Base-by-base conservation (phyloP, 139 green algal species). In the Yamagishiella unicocca region DNA sequence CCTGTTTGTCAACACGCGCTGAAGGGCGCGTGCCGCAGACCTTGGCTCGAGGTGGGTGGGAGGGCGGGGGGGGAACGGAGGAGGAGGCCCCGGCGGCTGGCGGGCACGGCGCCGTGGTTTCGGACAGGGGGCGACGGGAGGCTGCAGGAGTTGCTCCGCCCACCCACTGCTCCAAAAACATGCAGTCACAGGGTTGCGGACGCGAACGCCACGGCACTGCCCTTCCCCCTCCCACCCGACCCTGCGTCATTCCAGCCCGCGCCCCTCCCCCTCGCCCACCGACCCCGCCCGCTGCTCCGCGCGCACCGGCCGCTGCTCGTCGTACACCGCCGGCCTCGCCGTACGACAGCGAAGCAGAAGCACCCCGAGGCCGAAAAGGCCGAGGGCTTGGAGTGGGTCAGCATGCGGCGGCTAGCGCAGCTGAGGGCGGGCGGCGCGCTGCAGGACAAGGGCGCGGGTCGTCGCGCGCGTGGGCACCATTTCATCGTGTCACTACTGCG, bases 361-460 rank as follows among this genome's bases (percentile, higher is more conserved):
- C 77, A 84, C 77, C 77, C 77, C 27, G 77, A 84, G 55, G 77
- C 77, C 10, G 31, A 40, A 0, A 84, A 84, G 77, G 77, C 58
- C 9, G 27, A 50, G 55, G 77, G 77, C 0, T 2, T 84, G 37
- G 38, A 73, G 54, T 84, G 77, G 77, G 54, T 84, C 38, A 55
- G 27, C 38, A 25, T 84, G 37, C 10, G 29, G 8, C 27, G 17
- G 25, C 37, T 84, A 38, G 27, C 3, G 25, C 0, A 22, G 55
- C 27, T 73, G 75, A 35, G 31, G 19, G 12, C 21, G 8, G 35
- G 35, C n/a, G 0, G n/a, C 22, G 33, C 1, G 40, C 46, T 67
- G 45, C 1, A 46, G 7, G 10, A 67, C 21, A 12, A 25, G 2
- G 8, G 4, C 46, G 50, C 70, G 10, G 70, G 70, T 4, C 9